Evolutionary conservation across 208 protist genomes (phyloP).

Genomic region (Angomonas ambiguus): DNA sequence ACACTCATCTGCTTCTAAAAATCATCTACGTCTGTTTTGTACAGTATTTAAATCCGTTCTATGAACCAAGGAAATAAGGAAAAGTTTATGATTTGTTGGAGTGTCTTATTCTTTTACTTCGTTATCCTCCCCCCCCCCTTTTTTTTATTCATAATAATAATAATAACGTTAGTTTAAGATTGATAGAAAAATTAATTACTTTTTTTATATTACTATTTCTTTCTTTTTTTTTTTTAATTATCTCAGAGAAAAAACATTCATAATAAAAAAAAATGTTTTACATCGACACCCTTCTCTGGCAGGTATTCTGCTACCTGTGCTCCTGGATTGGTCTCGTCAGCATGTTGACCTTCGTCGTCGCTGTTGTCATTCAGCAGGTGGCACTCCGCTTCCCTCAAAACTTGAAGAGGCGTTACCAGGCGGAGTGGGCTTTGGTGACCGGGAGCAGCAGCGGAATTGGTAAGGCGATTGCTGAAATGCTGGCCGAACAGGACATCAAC

Average conservation of each 20-base stretch:
- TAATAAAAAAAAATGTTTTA: slow-evolving; percentile 52
- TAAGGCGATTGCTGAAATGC: slow-evolving; percentile 89
- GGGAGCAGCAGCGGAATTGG: slow-evolving; percentile 95
- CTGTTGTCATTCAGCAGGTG: slow-evolving; percentile 43
- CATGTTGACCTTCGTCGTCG: slow-evolving; percentile 63
- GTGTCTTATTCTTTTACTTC: no score
- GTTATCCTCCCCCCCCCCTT: no score
- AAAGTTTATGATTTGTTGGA: no score
- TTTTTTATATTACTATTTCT: no score
- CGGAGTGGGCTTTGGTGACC: slow-evolving; percentile 90
- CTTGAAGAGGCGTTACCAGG: slow-evolving; percentile 72
- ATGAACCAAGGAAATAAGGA: no score
- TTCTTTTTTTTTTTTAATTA: slow-evolving; percentile 5
- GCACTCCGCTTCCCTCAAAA: slow-evolving; percentile 63
- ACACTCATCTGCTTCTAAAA: no score
- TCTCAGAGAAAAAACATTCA: slow-evolving; percentile 18
- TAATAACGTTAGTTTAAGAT: no score
- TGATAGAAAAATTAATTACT: no score
- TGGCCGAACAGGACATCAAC: slow-evolving; percentile 90
- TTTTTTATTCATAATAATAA: not conserved
- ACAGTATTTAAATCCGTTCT: no score
- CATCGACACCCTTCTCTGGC: slow-evolving; percentile 58
- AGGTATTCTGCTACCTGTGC: slow-evolving; percentile 50
- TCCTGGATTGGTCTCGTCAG: slow-evolving; percentile 72
- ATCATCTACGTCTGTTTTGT: no score